Percentiles rank a stretch among this genome's conserved stretches.
Conservation (phyloP, 495 filamentous ascomycete genomes). For the Parathielavia hyrcaniae region DNA sequence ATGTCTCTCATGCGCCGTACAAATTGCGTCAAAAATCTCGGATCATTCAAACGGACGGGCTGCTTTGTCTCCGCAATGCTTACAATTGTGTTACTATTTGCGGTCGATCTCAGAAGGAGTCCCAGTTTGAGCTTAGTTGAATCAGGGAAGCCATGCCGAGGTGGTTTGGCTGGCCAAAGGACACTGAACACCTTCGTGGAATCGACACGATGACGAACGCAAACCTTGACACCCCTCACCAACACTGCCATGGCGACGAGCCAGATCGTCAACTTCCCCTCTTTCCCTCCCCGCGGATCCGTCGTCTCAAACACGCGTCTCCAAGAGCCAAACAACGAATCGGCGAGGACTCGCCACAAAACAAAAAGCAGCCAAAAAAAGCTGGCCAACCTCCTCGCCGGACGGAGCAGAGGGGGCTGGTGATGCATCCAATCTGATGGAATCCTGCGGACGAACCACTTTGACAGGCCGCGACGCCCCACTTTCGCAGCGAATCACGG, state of each 20-base stretch:
- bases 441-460: slow-evolving; percentile 25
- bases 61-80: neutral
- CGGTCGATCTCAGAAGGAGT: neutral
- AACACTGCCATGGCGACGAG: slow-evolving; percentile 9
- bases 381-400: neutral
- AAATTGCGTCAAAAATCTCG: no score
- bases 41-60: no score
- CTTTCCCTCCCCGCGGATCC: neutral
- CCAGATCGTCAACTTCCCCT: neutral
- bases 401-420: slow-evolving; percentile 12
- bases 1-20: neutral
- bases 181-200: neutral
- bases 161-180: neutral
- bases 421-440: slow-evolving; percentile 29
- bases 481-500: slow-evolving; percentile 31
- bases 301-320: slow-evolving; percentile 8
- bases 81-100: no score
- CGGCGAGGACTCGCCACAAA: neutral
- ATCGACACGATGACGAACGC: neutral
- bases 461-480: slow-evolving; percentile 26
- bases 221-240: neutral
- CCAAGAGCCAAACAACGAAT: slow-evolving; percentile 13
- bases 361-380: slow-evolving; percentile 6
- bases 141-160: slow-evolving; percentile 9
- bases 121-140: neutral